These are phyloP conservation scores for carrot (Daucus carota) DNA, from an alignment of 129 eudicot species.

Conservation along the genomic window DH1_v3.0 NC_030386.2:9784001-9784500, in stretches of 20 bases:
- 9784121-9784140: background rate
- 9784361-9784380: conserved; percentile 28
- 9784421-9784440: conserved; percentile 43
- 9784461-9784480: conserved; percentile 19
- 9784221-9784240: background rate
- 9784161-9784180: background rate
- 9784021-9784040: background rate
- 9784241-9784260: conserved; percentile 6
- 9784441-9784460: conserved; percentile 18
- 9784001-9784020: background rate
- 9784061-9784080: background rate
- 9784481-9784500: conserved; percentile 21
- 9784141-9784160: background rate
- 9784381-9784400: conserved; percentile 44
- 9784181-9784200: background rate
- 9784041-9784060: background rate
- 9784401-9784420: conserved; percentile 46
- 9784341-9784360: conserved; percentile 35
- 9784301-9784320: conserved; percentile 62
- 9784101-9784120: background rate
- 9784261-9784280: conserved; percentile 5
- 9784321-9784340: conserved; percentile 68
- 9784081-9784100: background rate
- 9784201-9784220: background rate
- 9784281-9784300: conserved; percentile 23